Evolutionary conservation across 768 basidiomycete genomes (phyloP).

Genomic region (Mycena metata): DNA sequence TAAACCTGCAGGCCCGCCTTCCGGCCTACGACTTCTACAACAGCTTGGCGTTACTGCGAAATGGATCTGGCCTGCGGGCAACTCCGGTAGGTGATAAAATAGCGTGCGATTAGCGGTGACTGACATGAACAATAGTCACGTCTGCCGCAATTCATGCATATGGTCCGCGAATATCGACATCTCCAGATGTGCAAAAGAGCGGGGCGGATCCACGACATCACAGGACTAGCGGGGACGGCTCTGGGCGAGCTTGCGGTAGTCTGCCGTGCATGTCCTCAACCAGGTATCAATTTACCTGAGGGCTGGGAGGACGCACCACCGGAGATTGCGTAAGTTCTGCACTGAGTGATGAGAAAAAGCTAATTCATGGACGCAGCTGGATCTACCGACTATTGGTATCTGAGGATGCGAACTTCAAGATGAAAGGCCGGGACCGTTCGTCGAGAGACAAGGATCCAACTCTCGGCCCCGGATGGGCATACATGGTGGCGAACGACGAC

Average conservation of each 20-base stretch:
- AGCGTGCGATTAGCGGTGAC: background rate
- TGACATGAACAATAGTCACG: constrained; percentile 32
- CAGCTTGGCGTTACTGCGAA: constrained; percentile 18
- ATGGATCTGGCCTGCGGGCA: background rate
- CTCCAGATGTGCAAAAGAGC: constrained; percentile 27
- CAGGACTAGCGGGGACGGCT: constrained; percentile 3
- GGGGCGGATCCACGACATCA: constrained; percentile 15
- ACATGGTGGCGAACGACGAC: constrained; percentile 27
- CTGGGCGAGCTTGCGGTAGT: constrained; percentile 15
- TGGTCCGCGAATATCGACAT: constrained; percentile 31
- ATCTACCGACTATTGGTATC: constrained; percentile 26
- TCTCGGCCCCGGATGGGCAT: constrained; percentile 29
- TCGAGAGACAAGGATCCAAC: constrained; percentile 27
- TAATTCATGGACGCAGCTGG: background rate
- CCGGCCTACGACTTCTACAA: constrained; percentile 41
- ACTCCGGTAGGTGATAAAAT: background rate
- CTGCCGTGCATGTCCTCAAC: constrained; percentile 33
- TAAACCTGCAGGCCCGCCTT: constrained; percentile 36
- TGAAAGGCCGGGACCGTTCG: constrained; percentile 23
- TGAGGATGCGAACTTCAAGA: constrained; percentile 37
- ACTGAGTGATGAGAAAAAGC: background rate
- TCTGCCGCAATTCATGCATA: constrained; percentile 10
- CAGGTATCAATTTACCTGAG: constrained; percentile 26
- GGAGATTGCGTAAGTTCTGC: constrained; percentile 4
- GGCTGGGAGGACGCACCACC: constrained; percentile 9